Base-by-base conservation (phyloP, 192 early-diverging fungal genomes). In the Coemansia sp. region DNA sequence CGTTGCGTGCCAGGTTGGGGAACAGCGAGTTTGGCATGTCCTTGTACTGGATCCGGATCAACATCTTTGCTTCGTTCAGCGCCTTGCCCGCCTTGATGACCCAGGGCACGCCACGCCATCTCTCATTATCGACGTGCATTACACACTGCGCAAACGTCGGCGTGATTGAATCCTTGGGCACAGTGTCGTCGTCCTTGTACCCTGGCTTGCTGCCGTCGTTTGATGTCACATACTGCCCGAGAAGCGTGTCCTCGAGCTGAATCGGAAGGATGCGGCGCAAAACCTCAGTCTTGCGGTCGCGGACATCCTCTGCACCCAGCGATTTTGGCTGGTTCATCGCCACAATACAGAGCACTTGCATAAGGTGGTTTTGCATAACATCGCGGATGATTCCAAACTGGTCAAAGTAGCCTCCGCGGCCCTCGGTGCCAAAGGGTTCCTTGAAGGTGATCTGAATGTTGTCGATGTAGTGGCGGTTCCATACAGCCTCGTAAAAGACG, bases 401-500 rank as follows among this genome's bases (percentile, higher is more conserved):
- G 73, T 98, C 93, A 88, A 98, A 98, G 83, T 98, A 98, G 0
- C 96, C 94, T 45, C 96, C 94, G 23, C 96, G 91, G 13, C 96
- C 96, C 71, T 95, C 90, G 1, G 96, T 98, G 40, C 96, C 96
- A 75, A 98, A 89, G 50, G 88, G 87, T 75, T 98, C 96, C 69
- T 98, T 98, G 79, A 98, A 96, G 5, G 94, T 96, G 71, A 97
- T 95, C 73, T 97, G 95, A 11, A 97, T 85, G 61, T 95, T 95
- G 74, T 90, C 79, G 60, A 97, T 94, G 75, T 87, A 85, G 42
- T 85, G 80, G 50, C 90, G 85, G 78, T 95, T 88, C 95, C 95
- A 97, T 38, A 94, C 84, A 7, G 91, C 86, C 6, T 92, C 91
- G 74, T 95, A 93, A 55, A 97, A 91, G 22, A 92, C 85, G 73